phyloP scores from a whole-genome alignment of 2,329 filamentous ascomycete species.

The Botryotinia narcissicola region DNA sequence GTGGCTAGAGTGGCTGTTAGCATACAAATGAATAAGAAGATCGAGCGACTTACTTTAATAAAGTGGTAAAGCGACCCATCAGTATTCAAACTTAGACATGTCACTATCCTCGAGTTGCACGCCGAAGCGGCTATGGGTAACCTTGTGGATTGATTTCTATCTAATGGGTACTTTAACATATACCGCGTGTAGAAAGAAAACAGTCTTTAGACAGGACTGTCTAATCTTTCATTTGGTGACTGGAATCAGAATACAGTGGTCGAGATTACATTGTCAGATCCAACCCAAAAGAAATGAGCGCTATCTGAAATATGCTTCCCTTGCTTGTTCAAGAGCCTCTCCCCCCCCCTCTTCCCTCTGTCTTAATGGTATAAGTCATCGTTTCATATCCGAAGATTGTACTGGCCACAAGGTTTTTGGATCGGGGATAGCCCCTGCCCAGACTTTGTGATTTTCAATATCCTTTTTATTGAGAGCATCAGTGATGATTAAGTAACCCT shows the following conservation, averaged over 20 bases:
- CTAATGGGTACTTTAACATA: slow-evolving; percentile 50
- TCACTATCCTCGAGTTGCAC: not conserved
- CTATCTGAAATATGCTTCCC: slow-evolving; percentile 51
- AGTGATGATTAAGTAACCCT: slow-evolving; percentile 36
- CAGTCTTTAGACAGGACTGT: slow-evolving; percentile 31
- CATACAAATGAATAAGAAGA: not conserved
- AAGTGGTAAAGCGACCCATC: not conserved
- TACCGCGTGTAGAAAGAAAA: slow-evolving; percentile 19
- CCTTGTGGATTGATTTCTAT: slow-evolving; percentile 49
- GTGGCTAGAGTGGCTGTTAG: not conserved
- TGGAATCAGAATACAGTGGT: slow-evolving; percentile 58
- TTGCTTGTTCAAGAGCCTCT: slow-evolving; percentile 51
- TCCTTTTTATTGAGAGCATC: slow-evolving; percentile 32
- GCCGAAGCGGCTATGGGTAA: slow-evolving; percentile 40
- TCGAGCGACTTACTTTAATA: not conserved
- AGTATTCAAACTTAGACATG: not conserved
- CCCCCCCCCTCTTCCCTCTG: slow-evolving; percentile 23
- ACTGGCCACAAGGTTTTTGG: slow-evolving; percentile 22
- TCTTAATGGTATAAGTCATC: slow-evolving; percentile 47
- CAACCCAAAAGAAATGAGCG: slow-evolving; percentile 58
- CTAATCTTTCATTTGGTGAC: slow-evolving; percentile 26
- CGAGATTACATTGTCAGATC: slow-evolving; percentile 34
- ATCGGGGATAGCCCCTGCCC: slow-evolving; percentile 40
- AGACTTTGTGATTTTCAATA: slow-evolving; percentile 30
- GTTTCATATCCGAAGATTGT: slow-evolving; percentile 36